Evolutionary conservation across 208 protist species (phyloP).

Genomic region (Blastocrithidia nonstop): DNA sequence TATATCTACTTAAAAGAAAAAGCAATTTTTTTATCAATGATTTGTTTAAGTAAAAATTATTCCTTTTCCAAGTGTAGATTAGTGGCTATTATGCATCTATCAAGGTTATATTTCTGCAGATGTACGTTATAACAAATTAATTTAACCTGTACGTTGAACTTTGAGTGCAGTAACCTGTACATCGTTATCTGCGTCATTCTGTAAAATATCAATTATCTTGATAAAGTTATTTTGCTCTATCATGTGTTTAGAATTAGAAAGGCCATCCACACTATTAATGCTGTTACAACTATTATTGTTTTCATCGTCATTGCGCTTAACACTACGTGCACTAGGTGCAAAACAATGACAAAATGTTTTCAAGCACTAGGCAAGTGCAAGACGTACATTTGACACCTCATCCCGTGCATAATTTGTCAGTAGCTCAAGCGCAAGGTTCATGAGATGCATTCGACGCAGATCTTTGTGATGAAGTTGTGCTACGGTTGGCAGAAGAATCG

Average conservation of each 20-base stretch:
- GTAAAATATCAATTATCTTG: too few relatives aligned
- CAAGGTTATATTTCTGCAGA: too few relatives aligned
- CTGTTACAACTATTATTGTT: background rate
- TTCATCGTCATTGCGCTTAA: background rate
- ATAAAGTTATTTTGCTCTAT: conserved; percentile 12
- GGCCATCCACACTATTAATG: too few relatives aligned
- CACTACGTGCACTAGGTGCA: conserved; percentile 9
- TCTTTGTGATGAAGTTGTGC: conserved; percentile 21
- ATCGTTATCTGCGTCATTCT: too few relatives aligned
- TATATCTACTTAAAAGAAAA: too few relatives aligned
- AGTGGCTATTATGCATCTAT: too few relatives aligned
- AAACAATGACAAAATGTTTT: conserved; percentile 30
- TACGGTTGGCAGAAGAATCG: conserved; percentile 34
- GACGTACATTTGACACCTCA: conserved; percentile 51
- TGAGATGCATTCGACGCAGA: conserved; percentile 22
- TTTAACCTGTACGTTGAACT: too few relatives aligned
- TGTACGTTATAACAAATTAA: too few relatives aligned
- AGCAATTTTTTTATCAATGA: too few relatives aligned
- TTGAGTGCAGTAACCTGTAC: too few relatives aligned
- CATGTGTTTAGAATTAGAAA: background rate
- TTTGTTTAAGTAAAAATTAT: too few relatives aligned
- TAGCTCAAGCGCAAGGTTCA: conserved; percentile 24
- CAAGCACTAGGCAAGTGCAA: conserved; percentile 29
- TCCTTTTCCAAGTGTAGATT: too few relatives aligned
- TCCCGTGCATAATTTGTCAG: conserved; percentile 24